Evolutionary conservation across 176 grass and related monocot species (phyloP), one percentile per base, ranked within the genome.

Genomic region (Oryza nivara): DNA sequence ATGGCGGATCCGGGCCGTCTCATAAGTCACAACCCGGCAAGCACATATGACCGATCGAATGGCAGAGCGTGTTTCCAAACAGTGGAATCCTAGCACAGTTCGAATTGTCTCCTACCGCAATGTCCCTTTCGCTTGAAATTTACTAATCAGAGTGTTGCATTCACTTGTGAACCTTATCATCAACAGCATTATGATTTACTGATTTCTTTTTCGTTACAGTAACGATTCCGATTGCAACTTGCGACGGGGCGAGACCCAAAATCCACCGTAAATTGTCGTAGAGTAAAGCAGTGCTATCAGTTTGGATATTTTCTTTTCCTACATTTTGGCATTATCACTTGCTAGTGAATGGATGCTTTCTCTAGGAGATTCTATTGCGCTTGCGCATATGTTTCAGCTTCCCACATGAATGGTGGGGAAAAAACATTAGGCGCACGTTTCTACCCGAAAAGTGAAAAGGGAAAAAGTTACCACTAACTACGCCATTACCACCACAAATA

Each of bases 401-500:
- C 61, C 38, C 20, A 9, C 32, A 34, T 68, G 26, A 56, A 25
- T 46, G 49, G 69, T 48, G 15, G 63, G 69, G 15, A 11, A 41
- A 10, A 20, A 23, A 51, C 68, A 83, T 44, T 73, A 16, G 20
- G 36, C 69, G 30, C 84, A 87, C 75, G 80, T 84, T 87, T 30
- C 47, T 35, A 35, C 63, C 7, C 52, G 8, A 65, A 47, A 77
- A 20, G 66, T 0, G 20, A 47, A 74, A 65, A 34, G 40, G 32
- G 6, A 13, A 12, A 44, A 61, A 45, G 65, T 35, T 15, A 68
- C 70, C 81, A 87, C 89, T 87, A 72, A 76, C 52, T 52, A 71
- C 76, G 70, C 43, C 70, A 84, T 84, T 70, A 75, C 51, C 6
- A 34, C 76, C 68, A 43, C 82, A 13, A 87, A 76, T 75, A 52